phyloP scores from a whole-genome alignment of 2,329 filamentous ascomycete genomes.

The Colletotrichum salicis region DNA sequence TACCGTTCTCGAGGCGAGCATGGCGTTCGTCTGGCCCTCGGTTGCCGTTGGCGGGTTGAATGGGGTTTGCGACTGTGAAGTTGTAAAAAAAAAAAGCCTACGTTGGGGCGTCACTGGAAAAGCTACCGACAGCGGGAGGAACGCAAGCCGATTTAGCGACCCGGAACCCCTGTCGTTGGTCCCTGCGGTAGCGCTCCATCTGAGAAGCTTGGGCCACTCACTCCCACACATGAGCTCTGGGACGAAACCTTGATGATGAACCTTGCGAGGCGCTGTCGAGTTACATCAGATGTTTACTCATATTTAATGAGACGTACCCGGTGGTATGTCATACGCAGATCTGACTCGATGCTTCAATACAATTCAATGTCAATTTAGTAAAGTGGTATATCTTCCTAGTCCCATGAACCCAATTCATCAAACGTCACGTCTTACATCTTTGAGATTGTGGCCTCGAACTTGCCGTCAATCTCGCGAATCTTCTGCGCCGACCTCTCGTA shows the following conservation, averaged over 20 bases:
- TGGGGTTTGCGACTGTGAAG: neutral
- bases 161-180: conserved; percentile 1
- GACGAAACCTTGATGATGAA: neutral
- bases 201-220: conserved; percentile 18
- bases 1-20: conserved; percentile 48
- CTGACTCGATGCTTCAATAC: neutral
- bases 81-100: neutral
- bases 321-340: neutral
- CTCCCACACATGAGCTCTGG: neutral
- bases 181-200: neutral
- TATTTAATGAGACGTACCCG: too few relatives aligned
- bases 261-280: neutral
- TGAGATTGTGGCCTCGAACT: conserved; percentile 39
- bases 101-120: conserved; percentile 4
- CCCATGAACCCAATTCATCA: neutral
- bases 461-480: conserved; percentile 61
- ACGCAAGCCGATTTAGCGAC: conserved; percentile 21
- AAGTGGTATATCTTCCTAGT: conserved; percentile 15
- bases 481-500: conserved; percentile 60
- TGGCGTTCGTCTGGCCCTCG: conserved; percentile 34
- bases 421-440: neutral
- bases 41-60: neutral
- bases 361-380: neutral
- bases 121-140: neutral
- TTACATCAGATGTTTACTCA: neutral